Base-by-base conservation (phyloP, 2,329 filamentous ascomycete genomes). In the Aspergillus phoenicis region DNA sequence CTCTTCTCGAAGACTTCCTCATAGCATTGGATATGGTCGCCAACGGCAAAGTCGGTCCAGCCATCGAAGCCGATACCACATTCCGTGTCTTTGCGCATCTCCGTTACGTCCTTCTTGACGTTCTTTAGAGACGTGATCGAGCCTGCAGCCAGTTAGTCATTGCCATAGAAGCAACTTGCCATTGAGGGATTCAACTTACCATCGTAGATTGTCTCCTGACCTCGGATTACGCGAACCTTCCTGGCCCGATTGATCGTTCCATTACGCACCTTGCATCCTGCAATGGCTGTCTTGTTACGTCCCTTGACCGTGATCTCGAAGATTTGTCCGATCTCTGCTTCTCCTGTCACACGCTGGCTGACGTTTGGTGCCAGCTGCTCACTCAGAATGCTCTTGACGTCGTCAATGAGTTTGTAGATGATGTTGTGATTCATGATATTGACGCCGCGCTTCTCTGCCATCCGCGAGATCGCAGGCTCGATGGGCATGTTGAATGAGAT, bases 71-170 rank as follows among this genome's bases (percentile, higher is more conserved):
- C 88, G 67, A 99, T 89, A 66, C 95, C 95, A 70, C 95, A 99
- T 77, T 99, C 95, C n/a, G 85, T 87, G 61, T 93, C 93, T 78
- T 96, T 98, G 70, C 87, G 88, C 87, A 96, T 95, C 72, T 97
- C 91, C 49, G 82, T 81, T 30, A 95, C 91, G 66, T 97, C 91
- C 75, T 96, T 96, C 83, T 98, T 97, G 75, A 90, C 87, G 71
- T 96, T 91, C 80, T 95, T 97, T 61, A 99, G 86, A 1, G 91
- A 91, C 17, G 87, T 84, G 47, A 98, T 85, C 55, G 84, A 84
- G 66, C 93, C 94, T 97, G 59, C 15, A 41, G 30, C 6, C 39
- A 43, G 52, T 65, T 58, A 68, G 61, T 56, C 30, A 65, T 2
- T 8, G 58, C 48, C 7, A 15, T 7, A 10, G 36, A 54, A 56